Base-by-base conservation (phyloP, 805 yeast species). In the Saccharomycopsis fibuligera region DNA sequence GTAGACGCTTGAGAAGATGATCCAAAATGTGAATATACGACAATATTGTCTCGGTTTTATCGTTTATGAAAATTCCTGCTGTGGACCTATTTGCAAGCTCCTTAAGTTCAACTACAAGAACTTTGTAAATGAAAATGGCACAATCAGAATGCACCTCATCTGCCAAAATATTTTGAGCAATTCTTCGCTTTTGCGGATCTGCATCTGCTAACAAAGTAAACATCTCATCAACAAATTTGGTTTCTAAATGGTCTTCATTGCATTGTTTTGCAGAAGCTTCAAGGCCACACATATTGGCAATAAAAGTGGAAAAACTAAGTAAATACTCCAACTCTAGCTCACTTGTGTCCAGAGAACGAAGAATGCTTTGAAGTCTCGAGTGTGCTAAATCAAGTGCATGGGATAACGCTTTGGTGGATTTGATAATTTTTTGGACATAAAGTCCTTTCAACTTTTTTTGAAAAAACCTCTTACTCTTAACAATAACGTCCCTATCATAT, bases 141-240 rank as follows among this genome's bases (percentile, higher is more conserved):
- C 82, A 58, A 48, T 73, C 72, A 14, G 86, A 76, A 63, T 83
- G 81, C 39, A 81, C 62, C 48, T 83, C 89, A 24, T 72, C 64
- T 10, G 83, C 77, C 38, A 87, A 62, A 1, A 86, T 79, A 54
- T 86, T 93, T 52, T 81, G 78, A 2, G 86, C 75, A 35, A 81
- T 78, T 37, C 24, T 25, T 10, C 41, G 22, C 21, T 35, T 40
- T 21, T 30, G 24, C n/a, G n/a, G 5, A n/a, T 41, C 33, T 12
- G 5, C 30, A 17, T 19, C 14, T 6, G 14, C 19, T 8, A 41
- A 19, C n/a, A 19, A 12, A 12, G 8, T 30, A 16, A 41, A 33
- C 37, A 33, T 33, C 6, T 5, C 6, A 5, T 33, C 37, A 5
- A 16, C 19, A n/a, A n/a, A n/a, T n/a, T n/a, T n/a, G n/a, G n/a